Evolutionary conservation across 306 rosid species (phyloP).

Genomic region (Cicer bijugum): DNA sequence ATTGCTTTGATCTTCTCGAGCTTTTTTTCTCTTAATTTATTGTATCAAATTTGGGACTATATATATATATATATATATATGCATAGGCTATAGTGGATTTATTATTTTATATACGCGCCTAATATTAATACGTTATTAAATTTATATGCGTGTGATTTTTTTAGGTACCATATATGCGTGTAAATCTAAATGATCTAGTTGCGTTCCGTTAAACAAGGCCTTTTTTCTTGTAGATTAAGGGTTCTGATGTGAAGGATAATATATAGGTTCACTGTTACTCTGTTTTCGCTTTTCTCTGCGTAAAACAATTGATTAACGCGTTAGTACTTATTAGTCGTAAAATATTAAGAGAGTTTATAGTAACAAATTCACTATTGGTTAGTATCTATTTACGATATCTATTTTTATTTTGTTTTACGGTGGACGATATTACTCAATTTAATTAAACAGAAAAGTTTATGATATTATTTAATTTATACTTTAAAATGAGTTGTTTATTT

Average conservation of each 20-base stretch:
- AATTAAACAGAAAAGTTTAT: no score
- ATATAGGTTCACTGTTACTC: background rate
- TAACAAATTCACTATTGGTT: no score
- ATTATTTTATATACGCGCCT: slow-evolving; percentile 3
- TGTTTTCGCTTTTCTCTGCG: background rate
- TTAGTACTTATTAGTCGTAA: no score
- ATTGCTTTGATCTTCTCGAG: slow-evolving; percentile 16
- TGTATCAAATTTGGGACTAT: slow-evolving; percentile 24
- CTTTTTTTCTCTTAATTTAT: background rate
- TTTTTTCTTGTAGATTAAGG: slow-evolving; percentile 14
- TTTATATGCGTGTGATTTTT: no score
- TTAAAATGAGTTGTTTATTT: no score
- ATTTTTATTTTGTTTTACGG: no score
- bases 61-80: slow-evolving; percentile 3
- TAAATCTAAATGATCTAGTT: slow-evolving; percentile 1
- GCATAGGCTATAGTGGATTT: background rate
- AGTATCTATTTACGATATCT: no score
- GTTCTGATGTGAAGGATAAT: background rate
- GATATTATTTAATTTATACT: no score
- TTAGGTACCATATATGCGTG: background rate
- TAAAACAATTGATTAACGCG: background rate
- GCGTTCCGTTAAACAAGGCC: slow-evolving; percentile 7
- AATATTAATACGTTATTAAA: background rate
- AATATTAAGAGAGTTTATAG: no score
- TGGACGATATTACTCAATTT: no score